phyloP scores from a whole-genome alignment of 108 stramenopile genomes.

The Schizochytrium sp. region DNA sequence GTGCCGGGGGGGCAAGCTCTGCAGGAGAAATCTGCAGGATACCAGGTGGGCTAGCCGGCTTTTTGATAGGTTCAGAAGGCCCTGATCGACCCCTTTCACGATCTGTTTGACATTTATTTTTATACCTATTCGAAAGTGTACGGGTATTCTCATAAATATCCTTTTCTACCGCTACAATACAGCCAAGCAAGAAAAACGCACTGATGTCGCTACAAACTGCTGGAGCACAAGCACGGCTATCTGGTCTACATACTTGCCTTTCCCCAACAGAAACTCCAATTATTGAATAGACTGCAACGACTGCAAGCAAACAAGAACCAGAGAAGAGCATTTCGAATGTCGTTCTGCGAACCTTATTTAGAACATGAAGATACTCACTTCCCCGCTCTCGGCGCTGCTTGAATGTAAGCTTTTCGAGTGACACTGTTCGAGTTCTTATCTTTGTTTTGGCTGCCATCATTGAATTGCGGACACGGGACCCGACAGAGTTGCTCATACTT shows the following conservation, averaged over 20 bases:
- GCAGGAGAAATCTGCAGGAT: too few relatives aligned
- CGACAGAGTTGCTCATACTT: background rate
- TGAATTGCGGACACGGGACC: background rate
- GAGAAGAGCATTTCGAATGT: background rate
- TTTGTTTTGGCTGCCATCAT: background rate
- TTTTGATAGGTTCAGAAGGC: too few relatives aligned
- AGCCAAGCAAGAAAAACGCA: background rate
- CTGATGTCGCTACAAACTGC: conserved; percentile 3
- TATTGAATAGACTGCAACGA: background rate
- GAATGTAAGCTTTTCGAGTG: background rate
- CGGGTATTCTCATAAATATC: background rate
- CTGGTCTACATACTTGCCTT: background rate
- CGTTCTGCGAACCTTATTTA: background rate
- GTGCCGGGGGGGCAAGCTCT: too few relatives aligned
- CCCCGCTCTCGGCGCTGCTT: background rate
- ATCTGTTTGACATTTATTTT: background rate
- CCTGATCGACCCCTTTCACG: too few relatives aligned
- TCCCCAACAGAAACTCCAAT: background rate
- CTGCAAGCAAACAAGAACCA: background rate
- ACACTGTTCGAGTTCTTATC: background rate
- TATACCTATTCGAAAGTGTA: background rate
- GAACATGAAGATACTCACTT: background rate
- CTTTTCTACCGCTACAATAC: background rate
- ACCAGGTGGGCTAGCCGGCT: too few relatives aligned
- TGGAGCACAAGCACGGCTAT: background rate